Percentiles rank a stretch among this genome's conserved stretches.
Conservation (phyloP, 306 rosid species). For the Quercus bicolor region DNA sequence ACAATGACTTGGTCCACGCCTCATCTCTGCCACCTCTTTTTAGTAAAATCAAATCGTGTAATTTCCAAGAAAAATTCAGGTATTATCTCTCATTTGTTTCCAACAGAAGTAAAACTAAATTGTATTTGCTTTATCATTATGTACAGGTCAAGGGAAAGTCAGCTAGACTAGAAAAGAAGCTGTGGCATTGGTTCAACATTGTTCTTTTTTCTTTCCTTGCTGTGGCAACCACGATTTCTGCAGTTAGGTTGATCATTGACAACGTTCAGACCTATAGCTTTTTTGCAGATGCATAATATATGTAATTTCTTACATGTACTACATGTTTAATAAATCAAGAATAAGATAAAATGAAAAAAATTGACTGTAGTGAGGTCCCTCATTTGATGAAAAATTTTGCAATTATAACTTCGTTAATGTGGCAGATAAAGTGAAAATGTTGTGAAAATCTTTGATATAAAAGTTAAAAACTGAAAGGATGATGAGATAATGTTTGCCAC, state of each 20-base stretch:
- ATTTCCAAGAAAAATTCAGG: too few species aligned
- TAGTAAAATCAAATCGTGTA: too few species aligned
- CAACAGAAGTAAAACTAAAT: neutral
- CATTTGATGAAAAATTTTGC: neutral
- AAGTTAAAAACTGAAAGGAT: neutral
- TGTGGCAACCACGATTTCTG: constrained; percentile 44
- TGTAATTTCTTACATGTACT: too few species aligned
- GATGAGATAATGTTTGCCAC: neutral
- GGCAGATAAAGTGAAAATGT: neutral
- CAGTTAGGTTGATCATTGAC: constrained; percentile 35
- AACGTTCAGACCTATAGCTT: constrained; percentile 36
- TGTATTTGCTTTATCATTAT: constrained; percentile 1
- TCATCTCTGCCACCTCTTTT: too few species aligned
- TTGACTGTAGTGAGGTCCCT: neutral
- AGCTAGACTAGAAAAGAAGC: constrained; percentile 37
- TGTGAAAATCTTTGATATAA: neutral
- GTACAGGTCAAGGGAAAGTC: constrained; percentile 46
- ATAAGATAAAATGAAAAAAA: neutral
- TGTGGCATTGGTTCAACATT: constrained; percentile 59
- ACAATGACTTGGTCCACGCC: too few species aligned
- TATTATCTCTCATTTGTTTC: too few species aligned
- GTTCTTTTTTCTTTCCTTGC: constrained; percentile 32
- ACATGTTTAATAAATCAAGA: neutral
- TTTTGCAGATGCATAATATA: constrained; percentile 40
- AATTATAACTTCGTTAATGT: neutral